Conservation (phyloP, 1,284 basidiomycete species). For the Porogramme epimiltina region DNA sequence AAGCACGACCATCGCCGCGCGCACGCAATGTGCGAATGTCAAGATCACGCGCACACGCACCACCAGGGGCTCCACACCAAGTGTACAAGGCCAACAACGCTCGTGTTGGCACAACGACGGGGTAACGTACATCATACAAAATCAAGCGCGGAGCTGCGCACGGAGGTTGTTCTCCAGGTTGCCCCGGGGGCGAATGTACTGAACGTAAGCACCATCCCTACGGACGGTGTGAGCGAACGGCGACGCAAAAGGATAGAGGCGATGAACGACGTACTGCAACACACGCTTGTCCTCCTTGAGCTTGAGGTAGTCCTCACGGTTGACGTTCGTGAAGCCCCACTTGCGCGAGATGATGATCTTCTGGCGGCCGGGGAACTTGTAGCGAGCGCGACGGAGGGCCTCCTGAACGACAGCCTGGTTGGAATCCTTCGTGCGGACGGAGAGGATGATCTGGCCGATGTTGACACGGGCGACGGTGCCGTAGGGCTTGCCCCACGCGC, state of each 20-base stretch:
- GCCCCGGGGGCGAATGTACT: slow-evolving; percentile 90
- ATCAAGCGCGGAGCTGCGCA: slow-evolving; percentile 72
- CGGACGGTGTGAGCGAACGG: slow-evolving; percentile 27
- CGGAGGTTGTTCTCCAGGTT: slow-evolving; percentile 84
- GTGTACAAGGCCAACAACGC: slow-evolving; percentile 16
- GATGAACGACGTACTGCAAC: slow-evolving; percentile 64
- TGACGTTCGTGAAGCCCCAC: slow-evolving; percentile 98
- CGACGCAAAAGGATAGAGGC: slow-evolving; percentile 1
- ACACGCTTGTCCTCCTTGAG: slow-evolving; percentile 90
- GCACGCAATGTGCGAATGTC: too few species aligned
- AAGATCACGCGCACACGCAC: slow-evolving; percentile 9
- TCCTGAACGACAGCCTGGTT: slow-evolving; percentile 93
- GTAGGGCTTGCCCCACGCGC: slow-evolving; percentile 99
- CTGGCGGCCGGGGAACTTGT: slow-evolving; percentile 99
- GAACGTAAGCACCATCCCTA: slow-evolving; percentile 84
- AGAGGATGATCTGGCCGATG: slow-evolving; percentile 97
- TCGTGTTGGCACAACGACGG: slow-evolving; percentile 18
- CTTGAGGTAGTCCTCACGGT: slow-evolving; percentile 87
- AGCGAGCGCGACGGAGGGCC: slow-evolving; percentile 95
- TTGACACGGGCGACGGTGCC: slow-evolving; percentile 93
- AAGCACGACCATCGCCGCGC: slow-evolving; percentile 21
- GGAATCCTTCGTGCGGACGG: slow-evolving; percentile 90
- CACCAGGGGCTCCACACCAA: neutral
- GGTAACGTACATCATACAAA: slow-evolving; percentile 27
- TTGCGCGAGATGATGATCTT: slow-evolving; percentile 99